These are phyloP conservation scores for Quercus engelmannii DNA, from an alignment of 306 rosid species.

Conservation along the genomic window DNA sequence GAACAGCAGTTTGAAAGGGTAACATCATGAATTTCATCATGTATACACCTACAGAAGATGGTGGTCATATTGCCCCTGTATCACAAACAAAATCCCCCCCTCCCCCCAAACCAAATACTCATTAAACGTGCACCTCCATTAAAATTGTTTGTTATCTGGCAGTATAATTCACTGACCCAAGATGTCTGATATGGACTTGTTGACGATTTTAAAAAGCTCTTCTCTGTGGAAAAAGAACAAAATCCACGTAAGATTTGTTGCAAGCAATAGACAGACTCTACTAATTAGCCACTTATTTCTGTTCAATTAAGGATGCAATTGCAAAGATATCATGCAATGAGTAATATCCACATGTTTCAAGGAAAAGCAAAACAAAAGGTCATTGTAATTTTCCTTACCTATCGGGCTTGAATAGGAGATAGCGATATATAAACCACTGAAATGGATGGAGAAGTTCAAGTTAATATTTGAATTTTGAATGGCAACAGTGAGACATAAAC, in stretches of 20 bases:
- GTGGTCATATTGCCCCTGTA: slow-evolving; percentile 3
- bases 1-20: too few species aligned
- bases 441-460: slow-evolving; percentile 31
- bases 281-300: not conserved
- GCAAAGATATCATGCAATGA: too few species aligned
- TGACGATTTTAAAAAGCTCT: slow-evolving; percentile 62
- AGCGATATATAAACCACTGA: slow-evolving; percentile 97
- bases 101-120: not conserved
- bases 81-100: not conserved
- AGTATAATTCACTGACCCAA: slow-evolving; percentile 57
- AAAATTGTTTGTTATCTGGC: not conserved
- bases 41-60: not conserved
- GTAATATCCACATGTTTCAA: not conserved
- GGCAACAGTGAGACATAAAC: not conserved
- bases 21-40: not conserved
- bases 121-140: not conserved
- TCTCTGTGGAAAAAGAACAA: slow-evolving; percentile 44
- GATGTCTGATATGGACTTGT: slow-evolving; percentile 56
- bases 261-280: not conserved
- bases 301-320: too few species aligned
- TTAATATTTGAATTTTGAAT: slow-evolving; percentile 11
- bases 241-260: slow-evolving; percentile 7
- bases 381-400: slow-evolving; percentile 45
- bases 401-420: slow-evolving; percentile 87
- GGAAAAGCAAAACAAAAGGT: not conserved